Conservation (phyloP, 176 grass and related monocot genomes). For the Raddia guianensis region DNA sequence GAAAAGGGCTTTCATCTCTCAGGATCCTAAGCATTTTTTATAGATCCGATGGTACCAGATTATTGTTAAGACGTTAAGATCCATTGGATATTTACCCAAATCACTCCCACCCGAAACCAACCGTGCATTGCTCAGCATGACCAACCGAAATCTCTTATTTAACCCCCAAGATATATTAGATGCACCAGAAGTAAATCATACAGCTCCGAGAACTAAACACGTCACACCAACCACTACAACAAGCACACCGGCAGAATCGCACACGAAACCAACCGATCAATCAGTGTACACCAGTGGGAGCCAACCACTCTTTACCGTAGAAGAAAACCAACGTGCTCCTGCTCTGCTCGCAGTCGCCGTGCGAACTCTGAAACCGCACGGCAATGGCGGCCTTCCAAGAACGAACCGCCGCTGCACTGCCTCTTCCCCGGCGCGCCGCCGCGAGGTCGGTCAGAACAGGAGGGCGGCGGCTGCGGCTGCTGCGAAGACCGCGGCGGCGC, state of each 20-base stretch:
- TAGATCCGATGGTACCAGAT: too few species aligned
- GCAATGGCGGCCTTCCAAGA: neutral
- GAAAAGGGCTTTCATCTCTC: too few species aligned
- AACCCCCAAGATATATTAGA: neutral
- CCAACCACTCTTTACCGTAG: constrained; percentile 18
- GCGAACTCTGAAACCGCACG: constrained; percentile 5
- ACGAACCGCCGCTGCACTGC: constrained; percentile 40
- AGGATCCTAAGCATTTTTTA: too few species aligned
- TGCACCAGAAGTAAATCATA: neutral
- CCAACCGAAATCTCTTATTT: neutral
- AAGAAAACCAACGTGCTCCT: constrained; percentile 5
- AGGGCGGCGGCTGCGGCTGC: constrained; percentile 40
- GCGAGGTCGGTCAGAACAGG: constrained; percentile 45
- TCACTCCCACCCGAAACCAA: too few species aligned
- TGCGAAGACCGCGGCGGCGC: neutral
- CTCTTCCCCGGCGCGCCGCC: constrained; percentile 25
- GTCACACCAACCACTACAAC: constrained; percentile 17
- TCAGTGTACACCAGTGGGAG: neutral
- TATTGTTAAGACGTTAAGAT: too few species aligned
- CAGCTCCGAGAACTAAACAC: neutral
- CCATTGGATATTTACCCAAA: too few species aligned
- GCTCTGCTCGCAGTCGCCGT: neutral
- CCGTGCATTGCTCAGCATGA: constrained; percentile 42
- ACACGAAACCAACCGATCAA: neutral
- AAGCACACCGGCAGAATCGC: neutral